Percentiles rank a stretch among this genome's conserved stretches.
Evolutionary conservation across 2,329 filamentous ascomycete genomes (phyloP).

Genomic region (Penicillium nordicum): DNA sequence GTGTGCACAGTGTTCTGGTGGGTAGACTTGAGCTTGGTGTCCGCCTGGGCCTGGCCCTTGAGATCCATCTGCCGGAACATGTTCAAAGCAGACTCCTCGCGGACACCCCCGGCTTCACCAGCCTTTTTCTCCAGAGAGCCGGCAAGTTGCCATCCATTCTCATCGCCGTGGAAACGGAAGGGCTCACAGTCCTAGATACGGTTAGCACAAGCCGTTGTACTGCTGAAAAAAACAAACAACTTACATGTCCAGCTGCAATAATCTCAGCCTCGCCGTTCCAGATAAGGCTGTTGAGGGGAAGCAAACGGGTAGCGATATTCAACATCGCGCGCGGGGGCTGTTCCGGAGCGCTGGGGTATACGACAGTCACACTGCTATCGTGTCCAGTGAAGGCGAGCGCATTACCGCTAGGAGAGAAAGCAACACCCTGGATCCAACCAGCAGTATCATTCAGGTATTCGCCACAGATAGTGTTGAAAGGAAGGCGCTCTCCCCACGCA

Average conservation of each 20-base stretch:
- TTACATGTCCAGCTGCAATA: constrained; percentile 83
- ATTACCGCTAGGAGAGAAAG: constrained; percentile 88
- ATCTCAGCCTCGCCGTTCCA: constrained; percentile 93
- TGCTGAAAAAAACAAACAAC: constrained; percentile 18
- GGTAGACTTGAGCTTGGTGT: constrained; percentile 89
- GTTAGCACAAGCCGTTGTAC: constrained; percentile 1
- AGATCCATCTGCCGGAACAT: constrained; percentile 99
- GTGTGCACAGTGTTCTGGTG: constrained; percentile 96
- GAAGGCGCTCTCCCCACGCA: constrained; percentile 90
- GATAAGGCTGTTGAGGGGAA: constrained; percentile 88
- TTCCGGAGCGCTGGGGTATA: constrained; percentile 88
- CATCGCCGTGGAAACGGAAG: constrained; percentile 78
- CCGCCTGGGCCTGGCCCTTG: constrained; percentile 86
- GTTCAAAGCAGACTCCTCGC: constrained; percentile 91
- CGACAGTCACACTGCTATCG: constrained; percentile 93
- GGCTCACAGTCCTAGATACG: constrained; percentile 65
- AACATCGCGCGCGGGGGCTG: constrained; percentile 88
- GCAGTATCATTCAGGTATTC: constrained; percentile 95
- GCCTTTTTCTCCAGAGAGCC: constrained; percentile 77
- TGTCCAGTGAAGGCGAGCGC: constrained; percentile 93
- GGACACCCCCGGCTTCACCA: constrained; percentile 54
- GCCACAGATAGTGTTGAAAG: constrained; percentile 97
- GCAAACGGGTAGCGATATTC: constrained; percentile 80
- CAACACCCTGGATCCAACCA: constrained; percentile 91
- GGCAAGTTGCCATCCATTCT: constrained; percentile 76